These are phyloP conservation scores for Globisporangium sylvaticum DNA, from an alignment of 352 stramenopile genomes.

Conservation along the genomic window DNA sequence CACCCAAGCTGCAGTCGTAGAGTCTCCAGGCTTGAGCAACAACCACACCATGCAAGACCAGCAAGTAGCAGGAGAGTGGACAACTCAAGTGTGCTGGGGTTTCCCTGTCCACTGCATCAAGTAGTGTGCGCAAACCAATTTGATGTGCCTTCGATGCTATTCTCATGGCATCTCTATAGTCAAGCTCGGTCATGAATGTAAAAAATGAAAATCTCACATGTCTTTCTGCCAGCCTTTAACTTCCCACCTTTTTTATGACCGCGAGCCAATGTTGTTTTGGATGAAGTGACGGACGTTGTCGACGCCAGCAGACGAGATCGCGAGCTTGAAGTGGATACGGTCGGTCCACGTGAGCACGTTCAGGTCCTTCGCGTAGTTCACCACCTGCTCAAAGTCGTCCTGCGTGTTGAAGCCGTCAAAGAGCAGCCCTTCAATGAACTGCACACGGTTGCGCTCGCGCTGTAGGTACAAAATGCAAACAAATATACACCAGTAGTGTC, in stretches of 20 bases:
- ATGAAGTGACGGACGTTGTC: slow-evolving; percentile 72
- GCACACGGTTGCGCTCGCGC: slow-evolving; percentile 85
- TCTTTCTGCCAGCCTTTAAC: not conserved
- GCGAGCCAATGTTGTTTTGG: slow-evolving; percentile 37
- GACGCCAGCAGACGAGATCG: slow-evolving; percentile 55
- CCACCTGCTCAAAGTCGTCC: slow-evolving; percentile 81
- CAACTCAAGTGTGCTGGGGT: not conserved
- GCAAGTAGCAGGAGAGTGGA: not conserved
- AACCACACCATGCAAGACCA: not conserved
- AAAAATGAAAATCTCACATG: not conserved
- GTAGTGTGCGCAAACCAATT: not conserved
- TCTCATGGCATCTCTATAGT: not conserved
- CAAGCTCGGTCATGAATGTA: not conserved
- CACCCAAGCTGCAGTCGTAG: not conserved
- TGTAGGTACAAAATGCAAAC: not conserved
- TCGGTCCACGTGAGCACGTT: slow-evolving; percentile 83
- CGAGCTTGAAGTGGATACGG: slow-evolving; percentile 75
- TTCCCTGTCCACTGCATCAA: not conserved
- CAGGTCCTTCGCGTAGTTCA: slow-evolving; percentile 54
- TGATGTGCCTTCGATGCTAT: not conserved
- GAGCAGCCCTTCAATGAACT: slow-evolving; percentile 77
- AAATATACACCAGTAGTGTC: not conserved
- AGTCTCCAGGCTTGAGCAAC: not conserved
- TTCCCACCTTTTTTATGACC: not conserved
- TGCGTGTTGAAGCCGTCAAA: slow-evolving; percentile 86